Base-by-base conservation (phyloP, 2,329 filamentous ascomycete genomes). In the Aureobasidium sp. region DNA sequence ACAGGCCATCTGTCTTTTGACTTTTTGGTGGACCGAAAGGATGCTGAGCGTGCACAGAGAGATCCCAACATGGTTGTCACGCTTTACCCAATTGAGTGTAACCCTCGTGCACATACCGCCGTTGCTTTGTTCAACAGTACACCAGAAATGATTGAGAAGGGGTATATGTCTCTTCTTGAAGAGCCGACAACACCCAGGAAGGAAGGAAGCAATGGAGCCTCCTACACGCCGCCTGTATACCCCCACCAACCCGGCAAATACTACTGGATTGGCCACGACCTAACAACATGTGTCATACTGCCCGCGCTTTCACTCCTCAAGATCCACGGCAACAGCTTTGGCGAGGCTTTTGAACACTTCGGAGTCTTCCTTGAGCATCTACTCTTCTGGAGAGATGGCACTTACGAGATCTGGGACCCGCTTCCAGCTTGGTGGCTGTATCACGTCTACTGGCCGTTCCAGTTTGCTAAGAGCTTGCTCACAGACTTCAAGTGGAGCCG, bases 1-100 rank as follows among this genome's bases (percentile, higher is more conserved):
- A 90, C 86, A 0, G 88, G 88, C 0, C 89, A 92, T 68, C 70
- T 91, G 33, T 86, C 82, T 19, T 86, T 92, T 58, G 85, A 89
- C 69, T 86, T 92, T 63, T 74, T 90, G 64, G 80, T 87, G 2
- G 78, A 83, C 50, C 74, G 79, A 46, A 70, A 73, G n/a, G 65
- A 77, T 46, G 64, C 68, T 51, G 64, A 71, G 60, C 53, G 67
- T 53, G 63, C 68, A 35, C 57, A 64, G 10, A 63, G 54, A 8
- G 64, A 70, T 40, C 62, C 66, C 6, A 64, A 63, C 5, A 50
- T 37, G 31, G 47, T 62, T 17, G 66, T 74, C 13, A 67, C 65
- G 29, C 69, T 89, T 1, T 86, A 83, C 64, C 84, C 85, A 0
- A 89, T 89, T 60, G 86, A 89, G 68, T 89, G 86, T 67, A 89